Conservation (phyloP, 2,329 filamentous ascomycete species). For the Aspergillus intermedius region DNA sequence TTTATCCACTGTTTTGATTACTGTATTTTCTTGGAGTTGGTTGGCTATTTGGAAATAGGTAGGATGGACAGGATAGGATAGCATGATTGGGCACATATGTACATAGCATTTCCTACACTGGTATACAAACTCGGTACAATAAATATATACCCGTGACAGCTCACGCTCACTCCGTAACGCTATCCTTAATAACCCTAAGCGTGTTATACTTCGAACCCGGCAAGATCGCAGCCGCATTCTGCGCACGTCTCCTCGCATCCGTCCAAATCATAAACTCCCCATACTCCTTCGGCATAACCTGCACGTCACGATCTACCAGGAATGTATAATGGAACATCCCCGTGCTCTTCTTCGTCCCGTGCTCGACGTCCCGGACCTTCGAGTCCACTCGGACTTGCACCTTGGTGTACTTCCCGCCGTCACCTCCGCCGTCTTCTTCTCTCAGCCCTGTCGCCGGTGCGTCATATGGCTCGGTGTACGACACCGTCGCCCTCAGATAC, state of each 20-base stretch:
- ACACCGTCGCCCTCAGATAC: conserved; percentile 65
- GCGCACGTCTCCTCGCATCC: conserved; percentile 52
- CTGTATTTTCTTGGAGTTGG: too few relatives aligned
- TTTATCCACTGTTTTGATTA: too few relatives aligned
- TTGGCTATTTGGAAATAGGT: too few relatives aligned
- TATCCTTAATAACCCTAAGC: conserved; percentile 28
- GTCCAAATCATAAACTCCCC: conserved; percentile 61
- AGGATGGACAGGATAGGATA: too few relatives aligned
- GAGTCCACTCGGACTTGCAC: conserved; percentile 66
- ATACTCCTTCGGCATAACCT: conserved; percentile 60
- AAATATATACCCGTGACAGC: too few relatives aligned
- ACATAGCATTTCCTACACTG: too few relatives aligned
- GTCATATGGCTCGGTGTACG: conserved; percentile 58
- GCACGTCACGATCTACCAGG: conserved; percentile 56
- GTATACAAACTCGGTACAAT: too few relatives aligned
- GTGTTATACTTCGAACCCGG: conserved; percentile 28
- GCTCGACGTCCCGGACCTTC: conserved; percentile 66
- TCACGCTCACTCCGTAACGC: conserved; percentile 35
- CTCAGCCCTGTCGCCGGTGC: too few relatives aligned
- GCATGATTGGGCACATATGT: too few relatives aligned
- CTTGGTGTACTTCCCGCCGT: conserved; percentile 48
- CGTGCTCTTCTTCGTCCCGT: conserved; percentile 60
- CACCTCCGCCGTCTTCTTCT: conserved; percentile 37
- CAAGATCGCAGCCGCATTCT: conserved; percentile 44
- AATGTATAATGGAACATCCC: conserved; percentile 75